These are phyloP conservation scores for Trypethelium eluteriae DNA, from an alignment of 495 filamentous ascomycete species.

Conservation along the genomic window DNA sequence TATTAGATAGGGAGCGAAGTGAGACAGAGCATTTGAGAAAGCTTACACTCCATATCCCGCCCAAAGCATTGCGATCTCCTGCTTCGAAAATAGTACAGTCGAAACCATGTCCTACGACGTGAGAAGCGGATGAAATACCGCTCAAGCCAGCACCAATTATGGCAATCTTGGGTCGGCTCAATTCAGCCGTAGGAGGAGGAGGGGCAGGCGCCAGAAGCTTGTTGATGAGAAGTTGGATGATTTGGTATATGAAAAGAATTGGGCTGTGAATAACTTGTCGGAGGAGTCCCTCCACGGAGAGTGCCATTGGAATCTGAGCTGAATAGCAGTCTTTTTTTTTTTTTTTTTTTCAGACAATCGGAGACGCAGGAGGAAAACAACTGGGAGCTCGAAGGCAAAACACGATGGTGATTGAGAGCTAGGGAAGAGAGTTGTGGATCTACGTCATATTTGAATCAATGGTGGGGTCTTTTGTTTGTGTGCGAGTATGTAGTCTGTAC, in stretches of 20 bases:
- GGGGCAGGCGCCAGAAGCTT: conserved; percentile 62
- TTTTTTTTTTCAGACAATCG: not conserved
- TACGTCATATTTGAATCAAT: too few relatives aligned
- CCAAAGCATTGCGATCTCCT: conserved; percentile 53
- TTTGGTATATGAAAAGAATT: conserved; percentile 54
- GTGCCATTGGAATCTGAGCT: not conserved
- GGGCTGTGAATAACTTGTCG: conserved; percentile 25
- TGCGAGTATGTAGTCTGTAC: too few relatives aligned
- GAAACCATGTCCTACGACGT: conserved; percentile 82
- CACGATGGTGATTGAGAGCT: too few relatives aligned
- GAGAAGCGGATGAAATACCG: conserved; percentile 71
- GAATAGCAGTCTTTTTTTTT: not conserved
- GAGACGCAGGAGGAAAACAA: not conserved
- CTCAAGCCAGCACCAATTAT: conserved; percentile 78
- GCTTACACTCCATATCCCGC: conserved; percentile 79
- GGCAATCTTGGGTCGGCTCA: conserved; percentile 61
- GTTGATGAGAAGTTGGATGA: conserved; percentile 59
- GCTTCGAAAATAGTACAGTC: conserved; percentile 73
- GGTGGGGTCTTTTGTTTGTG: too few relatives aligned
- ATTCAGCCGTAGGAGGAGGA: conserved; percentile 47
- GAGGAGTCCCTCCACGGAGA: not conserved
- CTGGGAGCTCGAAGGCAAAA: too few relatives aligned
- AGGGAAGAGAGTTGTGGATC: too few relatives aligned
- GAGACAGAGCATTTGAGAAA: conserved; percentile 1
- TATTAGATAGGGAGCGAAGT: not conserved